Evolutionary conservation across 192 early-diverging fungal genomes (phyloP), one percentile per base, ranked within the genome.

Genomic region (Pilaira anomala): DNA sequence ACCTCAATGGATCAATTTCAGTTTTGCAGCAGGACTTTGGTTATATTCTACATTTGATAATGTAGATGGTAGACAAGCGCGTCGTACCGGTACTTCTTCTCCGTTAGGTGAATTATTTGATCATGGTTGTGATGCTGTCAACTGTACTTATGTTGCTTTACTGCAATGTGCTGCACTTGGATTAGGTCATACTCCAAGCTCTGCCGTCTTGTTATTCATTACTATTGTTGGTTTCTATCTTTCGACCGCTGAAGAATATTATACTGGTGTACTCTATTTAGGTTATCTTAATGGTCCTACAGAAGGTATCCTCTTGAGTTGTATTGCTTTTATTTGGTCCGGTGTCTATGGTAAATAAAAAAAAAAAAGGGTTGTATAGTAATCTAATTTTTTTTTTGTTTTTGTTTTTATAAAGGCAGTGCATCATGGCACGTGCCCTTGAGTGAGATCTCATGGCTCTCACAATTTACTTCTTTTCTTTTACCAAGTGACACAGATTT

Each of bases 1-100:
- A 18, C 87, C 91, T 14, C 51, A 74, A 45, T 93, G 89, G 90
- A 60, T 93, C n/a, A 79, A 76, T 55, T 83, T 78, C 65, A 90
- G 87, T 71, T 91, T 86, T 76, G 82, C 88, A 1, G 76, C 85
- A 28, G 88, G 90, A 46, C 74, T 93, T 65, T 93, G 91, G 91
- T 75, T 93, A 51, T 93, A 93, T 66, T 91, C 89, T 60, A 93
- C 91, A 52, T 92, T 93, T 79, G 91, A 93, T 66, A 93, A 93
- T 56, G 89, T 93, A 13, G 91, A 93, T 67, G 91, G 91, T 41
- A 87, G 86, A 68, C 91, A 93, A 76, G 91, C 91, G 25, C 79
- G 91, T 54, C 77, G 91, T 30, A 93, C 91, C 18, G 87, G 87
- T 58, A 82, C 78, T 18, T 86, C 83, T 6, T 91, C 85, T 9